Conservation (phyloP, 768 basidiomycete genomes). For the Russula brevipes region DNA sequence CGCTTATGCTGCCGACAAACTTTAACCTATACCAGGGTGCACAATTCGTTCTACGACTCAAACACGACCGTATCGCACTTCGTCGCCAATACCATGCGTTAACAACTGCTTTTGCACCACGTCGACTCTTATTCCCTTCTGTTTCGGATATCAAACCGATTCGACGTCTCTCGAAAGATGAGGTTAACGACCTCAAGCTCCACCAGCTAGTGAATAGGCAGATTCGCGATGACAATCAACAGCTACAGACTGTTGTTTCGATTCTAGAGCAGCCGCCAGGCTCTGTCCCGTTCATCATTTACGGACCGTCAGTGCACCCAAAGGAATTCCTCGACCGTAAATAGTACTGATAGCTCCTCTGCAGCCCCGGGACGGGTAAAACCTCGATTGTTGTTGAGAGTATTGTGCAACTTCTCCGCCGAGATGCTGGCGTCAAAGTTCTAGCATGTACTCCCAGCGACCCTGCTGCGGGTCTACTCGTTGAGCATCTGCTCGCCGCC, state of each 20-base stretch:
- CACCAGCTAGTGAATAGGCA: slow-evolving; percentile 38
- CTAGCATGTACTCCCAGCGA: slow-evolving; percentile 38
- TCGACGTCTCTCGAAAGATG: slow-evolving; percentile 19
- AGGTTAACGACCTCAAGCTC: slow-evolving; percentile 4
- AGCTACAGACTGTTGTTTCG: slow-evolving; percentile 42
- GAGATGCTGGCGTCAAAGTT: slow-evolving; percentile 27
- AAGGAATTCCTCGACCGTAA: not conserved
- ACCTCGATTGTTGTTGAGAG: slow-evolving; percentile 36
- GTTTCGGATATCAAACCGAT: slow-evolving; percentile 30
- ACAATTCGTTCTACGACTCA: slow-evolving; percentile 48
- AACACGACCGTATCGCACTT: slow-evolving; percentile 48
- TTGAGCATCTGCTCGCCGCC: slow-evolving; percentile 26
- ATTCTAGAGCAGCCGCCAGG: slow-evolving; percentile 43
- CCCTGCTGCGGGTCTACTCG: slow-evolving; percentile 34
- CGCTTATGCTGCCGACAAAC: slow-evolving; percentile 38
- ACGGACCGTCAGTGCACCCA: slow-evolving; percentile 49
- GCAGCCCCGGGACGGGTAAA: slow-evolving; percentile 40
- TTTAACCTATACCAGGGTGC: slow-evolving; percentile 40
- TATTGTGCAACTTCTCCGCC: slow-evolving; percentile 33
- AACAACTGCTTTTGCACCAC: slow-evolving; percentile 38
- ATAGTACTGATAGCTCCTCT: not conserved
- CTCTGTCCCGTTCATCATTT: slow-evolving; percentile 52
- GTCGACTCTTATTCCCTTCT: slow-evolving; percentile 49
- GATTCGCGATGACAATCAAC: slow-evolving; percentile 44
- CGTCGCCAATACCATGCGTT: slow-evolving; percentile 59